Base-by-base conservation (phyloP, 768 basidiomycete genomes). In the Lyophyllum shimeji region DNA sequence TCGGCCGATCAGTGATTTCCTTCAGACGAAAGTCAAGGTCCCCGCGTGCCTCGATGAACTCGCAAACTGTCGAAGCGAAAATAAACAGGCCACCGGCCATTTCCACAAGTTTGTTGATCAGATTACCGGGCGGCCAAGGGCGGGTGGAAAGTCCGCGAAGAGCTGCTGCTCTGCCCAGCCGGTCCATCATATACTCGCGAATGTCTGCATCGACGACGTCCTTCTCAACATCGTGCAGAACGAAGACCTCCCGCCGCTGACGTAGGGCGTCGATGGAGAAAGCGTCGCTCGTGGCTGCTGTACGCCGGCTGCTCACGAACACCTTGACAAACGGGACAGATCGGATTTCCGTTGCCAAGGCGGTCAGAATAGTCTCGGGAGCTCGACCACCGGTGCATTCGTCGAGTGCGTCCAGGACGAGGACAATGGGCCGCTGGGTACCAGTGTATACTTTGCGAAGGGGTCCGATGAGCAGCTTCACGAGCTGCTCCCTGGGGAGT, bases 321-420 rank as follows among this genome's bases (percentile, higher is more conserved):
- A 66, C 55, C 24, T 66, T 65, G 44, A 61, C 33, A 25, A 64
- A 56, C 2, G 65, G 65, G 33, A 66, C 46, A 1, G 54, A 53
- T 21, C 54, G 37, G 24, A 59, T 56, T 34, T 39, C 46, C 15
- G 20, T 20, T 8, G 59, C 54, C n/a, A 66, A 50, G 9, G 55
- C 56, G 0, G 50, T 53, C 2, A 66, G 25, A 18, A 65, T 56
- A 15, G 40, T 57, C 34, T 59, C 51, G 1, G 60, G 55, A 13
- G 62, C 56, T n/a, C 48, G 37, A 1, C 47, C 52, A 44, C 64
- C 60, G 2, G 53, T 51, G 27, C 64, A 65, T 46, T 64, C 61
- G 40, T 64, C 61, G 23, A 71, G 53, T 31, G 69, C 69, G 31
- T 71, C 69, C 13, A 71, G 59, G 9, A 66, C 53, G 37, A 68